A percentile compares a stretch with the other conserved stretches of the same genome.
Conservation (phyloP, 2,329 filamentous ascomycete species). For the Trichoderma sp. region DNA sequence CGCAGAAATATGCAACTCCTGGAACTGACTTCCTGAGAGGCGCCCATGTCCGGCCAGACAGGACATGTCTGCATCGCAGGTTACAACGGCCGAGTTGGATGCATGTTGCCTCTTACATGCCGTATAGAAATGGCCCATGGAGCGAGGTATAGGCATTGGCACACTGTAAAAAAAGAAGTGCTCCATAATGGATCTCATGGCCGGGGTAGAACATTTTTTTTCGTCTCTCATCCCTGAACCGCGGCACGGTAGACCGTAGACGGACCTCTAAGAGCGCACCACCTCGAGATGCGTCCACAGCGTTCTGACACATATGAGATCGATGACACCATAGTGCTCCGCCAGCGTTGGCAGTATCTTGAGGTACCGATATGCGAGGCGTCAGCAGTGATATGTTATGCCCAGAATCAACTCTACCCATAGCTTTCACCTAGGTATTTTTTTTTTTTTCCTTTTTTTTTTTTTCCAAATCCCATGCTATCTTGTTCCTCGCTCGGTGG, state of each 20-base stretch:
- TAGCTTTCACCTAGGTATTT: neutral
- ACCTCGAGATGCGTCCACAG: slow-evolving; percentile 17
- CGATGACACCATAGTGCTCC: slow-evolving; percentile 24
- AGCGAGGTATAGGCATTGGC: neutral
- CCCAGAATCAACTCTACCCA: slow-evolving; percentile 12
- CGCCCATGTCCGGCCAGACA: slow-evolving; percentile 10
- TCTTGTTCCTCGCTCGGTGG: neutral
- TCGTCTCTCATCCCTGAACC: slow-evolving; percentile 7
- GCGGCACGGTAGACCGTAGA: neutral
- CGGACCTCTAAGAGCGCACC: slow-evolving; percentile 16
- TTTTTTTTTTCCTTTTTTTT: neutral
- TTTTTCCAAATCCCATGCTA: neutral
- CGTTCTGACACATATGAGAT: slow-evolving; percentile 24
- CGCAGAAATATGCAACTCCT: slow-evolving; percentile 19
- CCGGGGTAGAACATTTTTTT: neutral
- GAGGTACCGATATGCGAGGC: slow-evolving; percentile 1
- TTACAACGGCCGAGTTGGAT: slow-evolving; percentile 9
- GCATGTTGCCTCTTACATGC: slow-evolving; percentile 20
- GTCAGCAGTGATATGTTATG: slow-evolving; percentile 18
- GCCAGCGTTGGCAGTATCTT: slow-evolving; percentile 6
- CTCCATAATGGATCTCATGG: slow-evolving; percentile 6
- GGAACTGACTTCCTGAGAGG: neutral
- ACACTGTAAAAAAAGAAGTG: slow-evolving; percentile 1
- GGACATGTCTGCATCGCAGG: slow-evolving; percentile 6
- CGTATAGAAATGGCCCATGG: neutral